These are phyloP conservation scores for Nicotiana otophora DNA, from an alignment of 257 asterid genomes.

Conservation along the genomic window DNA sequence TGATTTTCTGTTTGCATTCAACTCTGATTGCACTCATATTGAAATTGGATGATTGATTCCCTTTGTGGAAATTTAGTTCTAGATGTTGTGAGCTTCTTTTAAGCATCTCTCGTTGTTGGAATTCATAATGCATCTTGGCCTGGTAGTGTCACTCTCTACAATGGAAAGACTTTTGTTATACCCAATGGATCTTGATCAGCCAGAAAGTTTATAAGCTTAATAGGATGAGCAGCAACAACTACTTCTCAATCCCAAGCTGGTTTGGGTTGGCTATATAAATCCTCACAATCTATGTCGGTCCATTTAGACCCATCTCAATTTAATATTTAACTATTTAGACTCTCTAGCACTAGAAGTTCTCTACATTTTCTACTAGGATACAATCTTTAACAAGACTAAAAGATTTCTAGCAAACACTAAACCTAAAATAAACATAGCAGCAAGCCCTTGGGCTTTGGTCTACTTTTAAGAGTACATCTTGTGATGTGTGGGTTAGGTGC, in stretches of 20 bases:
- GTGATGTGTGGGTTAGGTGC: neutral
- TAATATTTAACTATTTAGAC: neutral
- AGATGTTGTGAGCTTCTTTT: neutral
- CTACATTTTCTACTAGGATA: neutral
- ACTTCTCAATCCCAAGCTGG: neutral
- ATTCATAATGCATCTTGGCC: neutral
- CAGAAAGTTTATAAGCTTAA: neutral
- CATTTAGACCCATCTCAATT: neutral
- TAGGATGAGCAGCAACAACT: neutral
- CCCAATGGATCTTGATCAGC: neutral
- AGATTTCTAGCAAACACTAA: too few species aligned
- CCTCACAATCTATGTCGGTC: neutral
- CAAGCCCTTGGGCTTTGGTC: neutral
- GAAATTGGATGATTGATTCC: neutral
- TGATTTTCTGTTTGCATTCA: slow-evolving; percentile 5
- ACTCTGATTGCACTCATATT: slow-evolving; percentile 5
- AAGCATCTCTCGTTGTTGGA: neutral
- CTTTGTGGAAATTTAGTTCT: slow-evolving; percentile 4
- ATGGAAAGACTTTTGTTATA: neutral
- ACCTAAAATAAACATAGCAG: too few species aligned
- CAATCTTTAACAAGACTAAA: too few species aligned
- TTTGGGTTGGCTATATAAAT: neutral
- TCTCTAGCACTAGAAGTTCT: neutral
- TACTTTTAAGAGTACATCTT: neutral
- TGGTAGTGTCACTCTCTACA: neutral